phyloP scores from a whole-genome alignment of 2,329 filamentous ascomycete genomes.

The Aspergillus uvarum region DNA sequence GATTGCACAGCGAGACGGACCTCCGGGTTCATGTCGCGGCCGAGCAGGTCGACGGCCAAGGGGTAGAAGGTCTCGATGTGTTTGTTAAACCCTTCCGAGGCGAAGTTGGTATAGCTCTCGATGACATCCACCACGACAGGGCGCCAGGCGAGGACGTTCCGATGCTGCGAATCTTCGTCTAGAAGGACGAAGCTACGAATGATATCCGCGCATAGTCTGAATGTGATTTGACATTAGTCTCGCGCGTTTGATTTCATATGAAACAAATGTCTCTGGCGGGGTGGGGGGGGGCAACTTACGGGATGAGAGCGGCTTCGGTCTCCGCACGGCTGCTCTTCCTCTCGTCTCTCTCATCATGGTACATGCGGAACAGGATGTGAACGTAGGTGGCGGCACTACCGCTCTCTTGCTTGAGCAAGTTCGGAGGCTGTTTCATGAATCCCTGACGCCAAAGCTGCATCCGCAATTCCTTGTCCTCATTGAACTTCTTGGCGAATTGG shows the following conservation, averaged over 20 bases:
- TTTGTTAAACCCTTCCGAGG: conserved; percentile 72
- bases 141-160: conserved; percentile 95
- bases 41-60: conserved; percentile 76
- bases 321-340: conserved; percentile 74
- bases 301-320: conserved; percentile 88
- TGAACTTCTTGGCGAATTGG: conserved; percentile 95
- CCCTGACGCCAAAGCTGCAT: conserved; percentile 95
- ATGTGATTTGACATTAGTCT: conserved; percentile 22
- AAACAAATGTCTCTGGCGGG: too few species aligned
- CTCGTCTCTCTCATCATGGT: conserved; percentile 82
- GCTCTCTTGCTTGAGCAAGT: conserved; percentile 93
- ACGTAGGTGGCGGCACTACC: conserved; percentile 94
- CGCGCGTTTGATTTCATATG: neutral
- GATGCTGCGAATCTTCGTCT: conserved; percentile 93
- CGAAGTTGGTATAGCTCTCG: conserved; percentile 86
- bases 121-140: conserved; percentile 96
- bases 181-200: conserved; percentile 79
- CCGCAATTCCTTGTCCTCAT: conserved; percentile 92
- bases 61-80: conserved; percentile 85
- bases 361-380: conserved; percentile 95
- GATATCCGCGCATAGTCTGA: conserved; percentile 83
- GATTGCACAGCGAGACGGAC: conserved; percentile 74
- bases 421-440: conserved; percentile 99
- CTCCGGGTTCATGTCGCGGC: conserved; percentile 77
- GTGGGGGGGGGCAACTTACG: conserved; percentile 47